phyloP scores from a whole-genome alignment of 345 rosid species.

The Eucalyptus regnans region DNA sequence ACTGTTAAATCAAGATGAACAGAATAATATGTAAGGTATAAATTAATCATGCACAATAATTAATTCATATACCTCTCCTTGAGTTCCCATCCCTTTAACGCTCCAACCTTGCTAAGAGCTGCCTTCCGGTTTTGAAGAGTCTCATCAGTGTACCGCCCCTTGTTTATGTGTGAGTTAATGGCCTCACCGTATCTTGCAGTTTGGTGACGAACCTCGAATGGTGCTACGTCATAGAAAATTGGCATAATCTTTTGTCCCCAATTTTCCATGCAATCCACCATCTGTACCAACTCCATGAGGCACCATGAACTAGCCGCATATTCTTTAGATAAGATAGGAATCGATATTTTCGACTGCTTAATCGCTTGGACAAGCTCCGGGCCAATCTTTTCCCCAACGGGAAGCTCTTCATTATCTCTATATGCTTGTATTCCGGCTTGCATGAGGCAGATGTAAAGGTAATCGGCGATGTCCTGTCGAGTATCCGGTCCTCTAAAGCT shows the following conservation, averaged over 20 bases:
- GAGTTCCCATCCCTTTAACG: not conserved
- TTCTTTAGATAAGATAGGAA: too few relatives aligned
- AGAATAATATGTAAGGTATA: too few relatives aligned
- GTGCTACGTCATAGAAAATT: not conserved
- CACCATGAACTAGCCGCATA: too few relatives aligned
- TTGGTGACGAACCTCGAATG: accelerated
- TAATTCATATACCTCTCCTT: not conserved
- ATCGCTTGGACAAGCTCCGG: too few relatives aligned
- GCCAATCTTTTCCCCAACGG: too few relatives aligned
- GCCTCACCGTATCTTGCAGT: not conserved
- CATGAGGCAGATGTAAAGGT: accelerated
- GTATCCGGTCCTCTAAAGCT: not conserved
- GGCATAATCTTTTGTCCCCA: too few relatives aligned
- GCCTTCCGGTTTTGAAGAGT: not conserved
- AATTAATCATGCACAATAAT: not conserved
- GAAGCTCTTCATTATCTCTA: too few relatives aligned
- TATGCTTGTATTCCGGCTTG: accelerated
- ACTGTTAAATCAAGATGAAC: not conserved
- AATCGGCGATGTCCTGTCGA: accelerated
- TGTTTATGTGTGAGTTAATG: not conserved
- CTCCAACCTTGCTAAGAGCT: not conserved
- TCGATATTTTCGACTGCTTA: too few relatives aligned
- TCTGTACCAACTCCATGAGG: too few relatives aligned
- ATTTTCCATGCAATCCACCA: too few relatives aligned
- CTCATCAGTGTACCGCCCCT: accelerated